Base-by-base conservation (phyloP, 2,329 filamentous ascomycete species). In the Septoria linicola region DNA sequence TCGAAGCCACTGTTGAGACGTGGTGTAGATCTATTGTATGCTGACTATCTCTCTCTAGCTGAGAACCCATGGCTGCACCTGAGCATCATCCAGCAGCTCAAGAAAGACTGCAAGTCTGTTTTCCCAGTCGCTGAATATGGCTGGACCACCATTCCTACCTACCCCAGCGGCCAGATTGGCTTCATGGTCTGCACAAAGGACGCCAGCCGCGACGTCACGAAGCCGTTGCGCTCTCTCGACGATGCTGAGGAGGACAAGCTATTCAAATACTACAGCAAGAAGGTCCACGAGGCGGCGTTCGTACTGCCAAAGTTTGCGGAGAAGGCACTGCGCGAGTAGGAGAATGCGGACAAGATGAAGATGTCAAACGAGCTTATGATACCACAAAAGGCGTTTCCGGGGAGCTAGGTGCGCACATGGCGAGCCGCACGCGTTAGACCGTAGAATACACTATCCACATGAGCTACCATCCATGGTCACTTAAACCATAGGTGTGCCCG, bases 141-240 rank as follows among this genome's bases (percentile, higher is more conserved):
- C 66, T 99, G 96, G 83, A 97, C 92, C 68, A 97, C 92, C 67
- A 99, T 99, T 74, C 93, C 93, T 54, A 99, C 93, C 70, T 99
- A 99, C 80, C 93, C 93, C 62, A 95, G 89, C 51, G 93, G 93
- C 71, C 93, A 99, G 80, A 99, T 99, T 68, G 93, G 93, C 71
- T 99, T 99, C 85, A 96, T 99, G 91, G 89, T 99, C 70, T 97
- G 93, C 85, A 88, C 81, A 85, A 97, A 99, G 84, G 92, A 97
- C 71, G 78, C 84, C 71, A 83, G 75, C 69, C 83, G 85, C 72
- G 82, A 99, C 75, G 81, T 97, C 70, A 89, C 82, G 73, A 88
- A 85, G 74, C 93, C 93, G 47, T 69, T 96, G 57, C 87, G 93
- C 68, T 79, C 75, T 65, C 95, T 90, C 86, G 79, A 83, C 59